A percentile compares a stretch with the other conserved stretches of the same genome.
Evolutionary conservation across 768 basidiomycete genomes (phyloP).

Genomic region (Collybiopsis confluens): DNA sequence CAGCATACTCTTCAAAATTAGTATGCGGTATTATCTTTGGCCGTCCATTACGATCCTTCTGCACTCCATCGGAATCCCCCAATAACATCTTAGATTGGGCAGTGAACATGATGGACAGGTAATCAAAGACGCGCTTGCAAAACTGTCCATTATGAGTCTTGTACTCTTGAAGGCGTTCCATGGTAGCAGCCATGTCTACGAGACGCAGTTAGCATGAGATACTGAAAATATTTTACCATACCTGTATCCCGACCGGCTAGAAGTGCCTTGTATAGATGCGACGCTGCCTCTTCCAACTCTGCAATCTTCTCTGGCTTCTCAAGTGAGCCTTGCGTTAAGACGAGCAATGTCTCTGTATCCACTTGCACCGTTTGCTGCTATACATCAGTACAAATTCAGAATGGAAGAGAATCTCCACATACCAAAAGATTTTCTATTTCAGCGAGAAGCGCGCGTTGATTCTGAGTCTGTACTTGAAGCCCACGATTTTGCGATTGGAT

Average conservation of each 20-base stretch:
- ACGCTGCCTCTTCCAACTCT: conserved; percentile 75
- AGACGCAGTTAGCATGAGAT: not conserved
- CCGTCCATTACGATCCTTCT: conserved; percentile 36
- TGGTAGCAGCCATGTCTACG: conserved; percentile 95
- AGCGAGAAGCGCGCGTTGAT: conserved; percentile 77
- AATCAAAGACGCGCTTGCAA: conserved; percentile 88
- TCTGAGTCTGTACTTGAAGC: conserved; percentile 95
- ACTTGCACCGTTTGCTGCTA: conserved; percentile 91
- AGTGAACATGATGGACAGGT: conserved; percentile 86
- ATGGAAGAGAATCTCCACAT: conserved; percentile 21
- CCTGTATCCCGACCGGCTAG: conserved; percentile 88
- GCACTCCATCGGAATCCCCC: conserved; percentile 57
- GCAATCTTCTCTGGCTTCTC: conserved; percentile 75
- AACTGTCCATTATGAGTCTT: conserved; percentile 87
- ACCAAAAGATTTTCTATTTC: conserved; percentile 90
- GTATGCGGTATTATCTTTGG: conserved; percentile 59
- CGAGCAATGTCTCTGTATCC: conserved; percentile 66
- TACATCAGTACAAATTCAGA: not conserved
- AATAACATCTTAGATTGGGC: conserved; percentile 77
- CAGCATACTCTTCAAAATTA: conserved; percentile 77
- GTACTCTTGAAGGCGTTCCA: conserved; percentile 90
- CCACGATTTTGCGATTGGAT: conserved; percentile 97
- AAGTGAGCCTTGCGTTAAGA: conserved; percentile 84
- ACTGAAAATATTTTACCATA: conserved; percentile 24
- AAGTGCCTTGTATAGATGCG: conserved; percentile 91